Evolutionary conservation across 768 basidiomycete species (phyloP).

Genomic region (Boletus reticulatus): DNA sequence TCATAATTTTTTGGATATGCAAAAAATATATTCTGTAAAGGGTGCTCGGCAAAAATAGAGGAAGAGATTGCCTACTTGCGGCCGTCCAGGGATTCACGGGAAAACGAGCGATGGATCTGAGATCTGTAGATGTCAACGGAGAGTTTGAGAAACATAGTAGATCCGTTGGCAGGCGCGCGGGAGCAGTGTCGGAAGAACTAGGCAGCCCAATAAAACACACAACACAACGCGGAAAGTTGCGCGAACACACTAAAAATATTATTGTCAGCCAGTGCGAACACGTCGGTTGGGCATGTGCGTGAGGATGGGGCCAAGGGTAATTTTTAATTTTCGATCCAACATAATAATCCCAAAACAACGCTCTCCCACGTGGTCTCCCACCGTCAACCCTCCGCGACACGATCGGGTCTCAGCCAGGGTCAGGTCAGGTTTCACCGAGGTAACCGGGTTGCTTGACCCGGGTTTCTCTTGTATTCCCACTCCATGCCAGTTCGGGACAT

Average conservation of each 20-base stretch:
- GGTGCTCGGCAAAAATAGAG: slow-evolving; percentile 32
- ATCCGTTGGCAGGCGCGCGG: slow-evolving; percentile 25
- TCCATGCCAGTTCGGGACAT: neutral
- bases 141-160: slow-evolving; percentile 29
- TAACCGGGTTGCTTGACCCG: slow-evolving; percentile 15
- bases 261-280: slow-evolving; percentile 9
- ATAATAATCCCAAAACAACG: neutral
- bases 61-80: slow-evolving; percentile 32
- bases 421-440: slow-evolving; percentile 10
- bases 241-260: slow-evolving; percentile 14
- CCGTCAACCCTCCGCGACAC: slow-evolving; percentile 3
- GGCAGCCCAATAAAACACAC: slow-evolving; percentile 2
- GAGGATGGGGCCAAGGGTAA: slow-evolving; percentile 14
- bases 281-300: neutral
- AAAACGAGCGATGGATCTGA: slow-evolving; percentile 29
- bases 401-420: slow-evolving; percentile 11
- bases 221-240: neutral
- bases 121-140: slow-evolving; percentile 29
- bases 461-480: slow-evolving; percentile 7
- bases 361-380: slow-evolving; percentile 30
- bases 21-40: slow-evolving; percentile 28
- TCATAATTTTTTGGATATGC: slow-evolving; percentile 17
- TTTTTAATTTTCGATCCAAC: no score
- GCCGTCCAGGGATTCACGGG: slow-evolving; percentile 35
- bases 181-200: slow-evolving; percentile 24